These are phyloP conservation scores for Linum lewisii DNA, from an alignment of 345 rosid species.

Conservation along the genomic window DNA sequence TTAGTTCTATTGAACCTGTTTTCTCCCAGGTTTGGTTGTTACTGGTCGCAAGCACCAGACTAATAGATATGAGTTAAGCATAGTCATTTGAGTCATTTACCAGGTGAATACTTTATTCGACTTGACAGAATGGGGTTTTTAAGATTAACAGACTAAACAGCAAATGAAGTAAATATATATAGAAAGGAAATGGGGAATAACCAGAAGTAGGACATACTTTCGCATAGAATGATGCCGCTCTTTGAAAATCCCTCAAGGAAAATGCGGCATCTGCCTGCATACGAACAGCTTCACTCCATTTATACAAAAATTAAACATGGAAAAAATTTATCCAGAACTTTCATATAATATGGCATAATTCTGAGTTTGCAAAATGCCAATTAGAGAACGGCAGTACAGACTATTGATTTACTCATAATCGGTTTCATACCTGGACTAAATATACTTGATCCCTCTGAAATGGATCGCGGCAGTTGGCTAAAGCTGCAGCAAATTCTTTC, in stretches of 20 bases:
- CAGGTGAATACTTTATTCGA: not conserved
- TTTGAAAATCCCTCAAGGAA: constrained; percentile 63
- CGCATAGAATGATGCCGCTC: constrained; percentile 95
- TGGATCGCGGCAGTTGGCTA: constrained; percentile 81
- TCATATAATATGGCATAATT: constrained; percentile 1
- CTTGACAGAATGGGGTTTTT: not conserved
- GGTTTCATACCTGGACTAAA: constrained; percentile 67
- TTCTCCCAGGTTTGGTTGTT: not conserved
- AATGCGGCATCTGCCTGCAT: constrained; percentile 96
- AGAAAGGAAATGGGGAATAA: constrained; percentile 7
- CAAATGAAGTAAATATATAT: not conserved
- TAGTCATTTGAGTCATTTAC: not conserved
- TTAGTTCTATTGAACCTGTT: too few species aligned
- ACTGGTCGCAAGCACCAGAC: not conserved
- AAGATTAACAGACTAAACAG: not conserved
- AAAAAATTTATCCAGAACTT: constrained; percentile 10
- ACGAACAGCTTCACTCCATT: constrained; percentile 20
- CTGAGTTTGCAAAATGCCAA: constrained; percentile 4
- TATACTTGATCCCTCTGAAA: constrained; percentile 96
- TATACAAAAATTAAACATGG: constrained; percentile 12
- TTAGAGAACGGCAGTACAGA: not conserved
- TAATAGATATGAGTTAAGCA: not conserved
- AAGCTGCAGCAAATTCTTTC: constrained; percentile 91
- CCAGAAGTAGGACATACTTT: constrained; percentile 42
- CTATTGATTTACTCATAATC: constrained; percentile 2